These are phyloP conservation scores for Lagenidium sp. DNA, from an alignment of 352 stramenopile genomes.

Conservation along the genomic window DNA sequence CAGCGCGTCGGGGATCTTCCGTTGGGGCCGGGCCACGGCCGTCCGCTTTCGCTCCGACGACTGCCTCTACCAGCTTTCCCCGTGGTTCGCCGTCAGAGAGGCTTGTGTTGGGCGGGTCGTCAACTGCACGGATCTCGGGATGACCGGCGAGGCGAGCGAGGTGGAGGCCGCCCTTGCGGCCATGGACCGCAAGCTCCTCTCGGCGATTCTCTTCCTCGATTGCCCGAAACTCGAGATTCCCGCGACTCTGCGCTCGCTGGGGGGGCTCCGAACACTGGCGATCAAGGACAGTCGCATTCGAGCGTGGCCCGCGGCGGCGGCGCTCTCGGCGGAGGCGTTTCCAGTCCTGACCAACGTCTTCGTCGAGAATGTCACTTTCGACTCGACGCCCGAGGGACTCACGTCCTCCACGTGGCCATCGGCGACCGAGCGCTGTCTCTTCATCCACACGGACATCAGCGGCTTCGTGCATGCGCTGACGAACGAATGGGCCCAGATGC, in stretches of 20 bases:
- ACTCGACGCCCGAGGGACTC: not conserved
- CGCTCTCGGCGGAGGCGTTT: not conserved
- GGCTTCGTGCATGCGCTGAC: not conserved
- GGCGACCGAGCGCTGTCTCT: not conserved
- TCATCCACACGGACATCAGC: not conserved
- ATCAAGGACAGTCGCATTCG: not conserved
- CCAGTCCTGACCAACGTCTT: not conserved
- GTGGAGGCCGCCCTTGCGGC: not conserved
- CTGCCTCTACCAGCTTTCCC: constrained; percentile 2
- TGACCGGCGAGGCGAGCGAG: not conserved
- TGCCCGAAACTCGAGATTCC: constrained; percentile 3
- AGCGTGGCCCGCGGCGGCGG: not conserved
- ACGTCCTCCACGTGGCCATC: not conserved
- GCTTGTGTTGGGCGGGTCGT: constrained; percentile 2
- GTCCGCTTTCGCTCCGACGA: too few relatives aligned
- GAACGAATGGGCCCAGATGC: not conserved
- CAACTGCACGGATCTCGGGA: constrained; percentile 2
- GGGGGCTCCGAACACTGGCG: not conserved
- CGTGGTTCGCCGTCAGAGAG: constrained; percentile 2
- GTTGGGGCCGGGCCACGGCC: too few relatives aligned
- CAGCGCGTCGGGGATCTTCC: constrained; percentile 2
- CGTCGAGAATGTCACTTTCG: not conserved
- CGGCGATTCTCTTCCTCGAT: not conserved
- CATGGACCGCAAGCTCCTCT: constrained; percentile 1
- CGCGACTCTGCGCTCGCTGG: not conserved